Evolutionary conservation across 192 early-diverging fungal genomes (phyloP).

Genomic region (Linderina pennispora): DNA sequence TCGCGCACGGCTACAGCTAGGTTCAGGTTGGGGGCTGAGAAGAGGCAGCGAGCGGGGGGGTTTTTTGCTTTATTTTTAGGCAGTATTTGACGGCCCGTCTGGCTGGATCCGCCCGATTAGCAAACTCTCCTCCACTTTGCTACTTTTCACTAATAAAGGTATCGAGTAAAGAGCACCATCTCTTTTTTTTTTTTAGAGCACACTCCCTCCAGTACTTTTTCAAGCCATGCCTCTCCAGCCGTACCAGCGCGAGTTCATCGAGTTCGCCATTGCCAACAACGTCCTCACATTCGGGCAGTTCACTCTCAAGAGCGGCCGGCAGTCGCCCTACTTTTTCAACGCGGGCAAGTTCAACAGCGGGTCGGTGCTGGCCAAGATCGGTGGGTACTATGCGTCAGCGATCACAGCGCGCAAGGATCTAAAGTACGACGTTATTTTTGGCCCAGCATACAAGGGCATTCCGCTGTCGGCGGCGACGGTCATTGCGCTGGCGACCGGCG

Average conservation of each 20-base stretch:
- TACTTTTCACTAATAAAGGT: too few species aligned
- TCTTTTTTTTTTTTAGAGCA: too few species aligned
- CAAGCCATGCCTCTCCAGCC: conserved; percentile 34
- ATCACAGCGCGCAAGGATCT: conserved; percentile 59
- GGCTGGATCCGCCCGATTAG: too few species aligned
- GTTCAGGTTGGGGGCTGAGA: too few species aligned
- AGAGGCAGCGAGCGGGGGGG: too few species aligned
- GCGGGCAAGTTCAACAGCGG: conserved; percentile 95
- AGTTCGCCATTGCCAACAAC: conserved; percentile 77
- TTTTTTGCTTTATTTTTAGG: too few species aligned
- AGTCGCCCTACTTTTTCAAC: conserved; percentile 99
- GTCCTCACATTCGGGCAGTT: conserved; percentile 92
- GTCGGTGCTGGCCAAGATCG: conserved; percentile 70
- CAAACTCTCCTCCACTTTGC: too few species aligned
- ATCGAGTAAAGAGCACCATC: too few species aligned
- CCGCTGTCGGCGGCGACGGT: conserved; percentile 82
- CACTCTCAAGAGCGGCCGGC: conserved; percentile 89
- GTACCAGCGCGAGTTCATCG: conserved; percentile 92
- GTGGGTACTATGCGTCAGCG: conserved; percentile 85
- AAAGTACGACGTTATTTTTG: conserved; percentile 85
- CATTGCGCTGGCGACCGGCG: conserved; percentile 59
- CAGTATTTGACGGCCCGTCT: too few species aligned
- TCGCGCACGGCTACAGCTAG: too few species aligned
- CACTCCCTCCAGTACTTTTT: too few species aligned
- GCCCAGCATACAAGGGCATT: conserved; percentile 99